phyloP scores from a whole-genome alignment of 352 stramenopile genomes.

The Thraustochytrium striatum region DNA sequence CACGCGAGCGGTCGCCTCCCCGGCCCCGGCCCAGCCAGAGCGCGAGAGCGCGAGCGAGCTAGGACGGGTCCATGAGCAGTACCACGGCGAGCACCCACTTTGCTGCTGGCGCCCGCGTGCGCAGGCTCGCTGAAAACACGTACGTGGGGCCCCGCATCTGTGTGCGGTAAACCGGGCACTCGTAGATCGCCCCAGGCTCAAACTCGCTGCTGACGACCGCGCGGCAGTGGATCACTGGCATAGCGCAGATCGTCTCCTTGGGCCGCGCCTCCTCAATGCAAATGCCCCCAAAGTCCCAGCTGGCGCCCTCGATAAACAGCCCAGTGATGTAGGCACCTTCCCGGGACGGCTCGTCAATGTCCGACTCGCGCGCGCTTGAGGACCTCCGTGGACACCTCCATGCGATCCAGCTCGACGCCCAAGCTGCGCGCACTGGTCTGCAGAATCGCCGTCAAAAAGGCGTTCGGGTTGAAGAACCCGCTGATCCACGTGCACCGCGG shows the following conservation, averaged over 20 bases:
- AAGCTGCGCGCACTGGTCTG: conserved; percentile 89
- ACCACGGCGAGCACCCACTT: conserved; percentile 94
- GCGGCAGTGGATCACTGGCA: conserved; percentile 96
- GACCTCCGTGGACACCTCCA: conserved; percentile 79
- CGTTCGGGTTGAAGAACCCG: conserved; percentile 92
- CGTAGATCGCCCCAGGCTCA: conserved; percentile 74
- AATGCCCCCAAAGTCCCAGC: conserved; percentile 82
- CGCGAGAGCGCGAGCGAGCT: neutral
- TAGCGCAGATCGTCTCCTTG: conserved; percentile 95
- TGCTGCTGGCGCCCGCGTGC: conserved; percentile 77
- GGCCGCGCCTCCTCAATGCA: conserved; percentile 88
- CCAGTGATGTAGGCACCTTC: conserved; percentile 92
- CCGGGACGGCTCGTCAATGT: conserved; percentile 76
- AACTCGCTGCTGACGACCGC: conserved; percentile 87
- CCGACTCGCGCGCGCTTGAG: conserved; percentile 89
- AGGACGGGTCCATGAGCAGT: conserved; percentile 83
- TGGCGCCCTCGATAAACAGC: conserved; percentile 87
- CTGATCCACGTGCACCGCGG: conserved; percentile 86
- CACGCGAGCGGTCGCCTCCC: no score
- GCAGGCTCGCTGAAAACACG: conserved; percentile 94
- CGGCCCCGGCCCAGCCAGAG: no score
- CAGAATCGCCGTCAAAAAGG: conserved; percentile 86
- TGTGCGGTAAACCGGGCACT: conserved; percentile 95
- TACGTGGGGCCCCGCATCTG: conserved; percentile 91
- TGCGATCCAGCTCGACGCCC: conserved; percentile 78